A percentile compares a stretch with the other conserved stretches of the same genome.
phyloP scores from a whole-genome alignment of 2,329 filamentous ascomycete species.

The Madurella mycetomatis region DNA sequence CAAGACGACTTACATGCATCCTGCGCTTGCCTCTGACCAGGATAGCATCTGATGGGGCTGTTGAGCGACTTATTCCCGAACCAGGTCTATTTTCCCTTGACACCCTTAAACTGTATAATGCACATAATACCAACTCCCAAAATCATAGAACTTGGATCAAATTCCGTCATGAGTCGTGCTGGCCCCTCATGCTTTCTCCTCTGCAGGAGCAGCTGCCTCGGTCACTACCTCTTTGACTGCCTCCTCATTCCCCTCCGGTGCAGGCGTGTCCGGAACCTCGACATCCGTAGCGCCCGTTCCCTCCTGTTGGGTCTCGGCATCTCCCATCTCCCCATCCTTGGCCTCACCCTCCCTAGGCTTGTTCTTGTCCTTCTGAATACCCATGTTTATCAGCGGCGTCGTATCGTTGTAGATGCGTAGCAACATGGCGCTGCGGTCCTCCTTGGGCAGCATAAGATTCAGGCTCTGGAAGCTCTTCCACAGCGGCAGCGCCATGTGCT shows the following conservation, averaged over 20 bases:
- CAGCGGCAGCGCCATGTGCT: constrained; percentile 82
- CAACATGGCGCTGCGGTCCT: constrained; percentile 89
- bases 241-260: background rate
- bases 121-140: background rate
- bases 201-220: background rate
- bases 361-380: constrained; percentile 46
- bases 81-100: background rate
- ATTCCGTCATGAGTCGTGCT: background rate
- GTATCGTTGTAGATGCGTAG: constrained; percentile 87
- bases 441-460: constrained; percentile 97
- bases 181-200: constrained; percentile 1
- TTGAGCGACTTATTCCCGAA: background rate
- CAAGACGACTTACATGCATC: background rate
- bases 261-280: constrained; percentile 4
- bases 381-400: constrained; percentile 72
- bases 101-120: background rate
- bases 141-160: background rate
- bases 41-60: background rate
- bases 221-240: background rate
- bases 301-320: constrained; percentile 9
- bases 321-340: constrained; percentile 10
- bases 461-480: constrained; percentile 91
- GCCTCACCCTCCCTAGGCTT: constrained; percentile 19
- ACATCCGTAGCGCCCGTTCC: constrained; percentile 2
- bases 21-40: background rate